A percentile compares a stretch with the other conserved stretches of the same genome.
Evolutionary conservation across 1,139 yeast species (phyloP).

Genomic region (Suhomyces anneliseae): DNA sequence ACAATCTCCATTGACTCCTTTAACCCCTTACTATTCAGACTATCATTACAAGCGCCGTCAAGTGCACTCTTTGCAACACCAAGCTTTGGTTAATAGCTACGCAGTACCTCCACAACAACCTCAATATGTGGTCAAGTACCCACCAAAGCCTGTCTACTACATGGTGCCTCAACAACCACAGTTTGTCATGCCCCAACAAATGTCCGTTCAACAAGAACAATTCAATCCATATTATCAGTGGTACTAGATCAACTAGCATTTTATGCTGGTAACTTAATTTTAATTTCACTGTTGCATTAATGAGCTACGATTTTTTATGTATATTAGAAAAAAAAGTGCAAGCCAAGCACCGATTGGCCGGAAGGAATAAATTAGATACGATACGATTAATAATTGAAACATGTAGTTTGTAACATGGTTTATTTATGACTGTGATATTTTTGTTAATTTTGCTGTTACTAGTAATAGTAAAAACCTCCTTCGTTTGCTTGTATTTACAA

Average conservation of each 20-base stretch:
- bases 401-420: no score
- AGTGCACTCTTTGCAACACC: slow-evolving; percentile 8
- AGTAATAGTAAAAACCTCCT: neutral
- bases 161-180: slow-evolving; percentile 9
- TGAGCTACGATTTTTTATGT: slow-evolving; percentile 4
- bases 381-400: no score
- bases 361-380: neutral
- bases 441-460: no score
- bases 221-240: slow-evolving; percentile 2
- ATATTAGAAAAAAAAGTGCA: slow-evolving; percentile 1
- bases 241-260: neutral
- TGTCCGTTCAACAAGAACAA: slow-evolving; percentile 3
- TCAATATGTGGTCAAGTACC: slow-evolving; percentile 4
- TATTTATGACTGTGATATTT: no score
- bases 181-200: slow-evolving; percentile 4
- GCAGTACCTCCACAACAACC: slow-evolving; percentile 2
- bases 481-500: no score
- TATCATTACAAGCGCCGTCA: slow-evolving; percentile 14
- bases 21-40: slow-evolving; percentile 16
- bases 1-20: slow-evolving; percentile 16
- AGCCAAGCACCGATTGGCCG: slow-evolving; percentile 10
- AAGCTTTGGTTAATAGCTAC: slow-evolving; percentile 7
- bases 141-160: slow-evolving; percentile 2
- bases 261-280: neutral
- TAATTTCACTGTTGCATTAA: slow-evolving; percentile 1